Evolutionary conservation across 495 filamentous ascomycete genomes (phyloP).

Genomic region (Ramalina intermedia): DNA sequence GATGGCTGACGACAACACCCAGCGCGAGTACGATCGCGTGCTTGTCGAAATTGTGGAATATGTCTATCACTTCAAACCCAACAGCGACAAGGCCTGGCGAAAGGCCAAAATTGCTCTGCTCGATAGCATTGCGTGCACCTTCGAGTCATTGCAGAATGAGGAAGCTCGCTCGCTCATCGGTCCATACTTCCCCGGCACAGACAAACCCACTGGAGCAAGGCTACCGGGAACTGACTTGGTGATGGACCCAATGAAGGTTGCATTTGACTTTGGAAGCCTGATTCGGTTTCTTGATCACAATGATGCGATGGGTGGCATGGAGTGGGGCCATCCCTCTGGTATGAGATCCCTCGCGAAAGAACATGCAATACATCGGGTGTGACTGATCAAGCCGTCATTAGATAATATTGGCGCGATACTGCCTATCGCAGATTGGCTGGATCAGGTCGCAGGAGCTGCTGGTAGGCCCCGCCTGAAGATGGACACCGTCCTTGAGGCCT

Average conservation of each 20-base stretch:
- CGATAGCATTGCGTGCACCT: slow-evolving; percentile 26
- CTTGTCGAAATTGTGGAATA: slow-evolving; percentile 19
- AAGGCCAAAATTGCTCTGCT: slow-evolving; percentile 22
- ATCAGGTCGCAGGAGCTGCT: slow-evolving; percentile 8
- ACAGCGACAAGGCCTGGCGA: slow-evolving; percentile 8
- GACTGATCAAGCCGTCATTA: background rate
- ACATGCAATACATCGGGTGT: too few species aligned
- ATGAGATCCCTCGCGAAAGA: background rate
- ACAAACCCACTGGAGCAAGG: slow-evolving; percentile 22
- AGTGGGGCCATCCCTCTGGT: slow-evolving; percentile 35
- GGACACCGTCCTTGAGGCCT: slow-evolving; percentile 11
- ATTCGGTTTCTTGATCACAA: slow-evolving; percentile 34
- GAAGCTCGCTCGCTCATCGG: slow-evolving; percentile 17
- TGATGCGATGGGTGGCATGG: slow-evolving; percentile 27
- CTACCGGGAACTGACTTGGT: slow-evolving; percentile 25
- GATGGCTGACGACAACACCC: background rate
- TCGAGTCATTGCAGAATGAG: slow-evolving; percentile 18
- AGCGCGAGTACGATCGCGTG: slow-evolving; percentile 11
- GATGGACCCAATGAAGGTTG: slow-evolving; percentile 26
- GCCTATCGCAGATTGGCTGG: slow-evolving; percentile 23
- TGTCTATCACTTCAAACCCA: slow-evolving; percentile 15
- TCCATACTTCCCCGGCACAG: slow-evolving; percentile 13
- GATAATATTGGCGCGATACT: slow-evolving; percentile 31
- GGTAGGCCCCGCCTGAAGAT: slow-evolving; percentile 6
- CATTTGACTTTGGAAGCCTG: slow-evolving; percentile 28